Evolutionary conservation across 2,329 filamentous ascomycete genomes (phyloP), one percentile per base, ranked within the genome.

Genomic region (Tolypocladium sp.): DNA sequence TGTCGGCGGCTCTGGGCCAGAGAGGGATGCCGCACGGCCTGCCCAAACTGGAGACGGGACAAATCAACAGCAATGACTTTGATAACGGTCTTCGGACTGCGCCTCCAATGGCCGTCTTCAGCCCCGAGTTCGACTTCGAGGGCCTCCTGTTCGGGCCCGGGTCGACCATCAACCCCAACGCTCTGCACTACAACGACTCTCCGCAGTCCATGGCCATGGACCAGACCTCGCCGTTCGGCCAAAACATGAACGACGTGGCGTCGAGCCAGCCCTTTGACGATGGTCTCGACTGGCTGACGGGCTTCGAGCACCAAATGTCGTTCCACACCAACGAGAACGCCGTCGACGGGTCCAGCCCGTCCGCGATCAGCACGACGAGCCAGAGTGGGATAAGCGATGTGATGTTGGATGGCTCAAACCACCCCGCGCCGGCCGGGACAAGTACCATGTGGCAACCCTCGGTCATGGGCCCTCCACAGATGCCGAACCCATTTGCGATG

Each of bases 321-420:
- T 86, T 91, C 71, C 82, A 81, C 66, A 76, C 79, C 58, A 89
- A 88, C 67, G 92, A 96, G 66, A 88, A 87, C 64, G 91, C 90
- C 35, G 84, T 97, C 58, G 93, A 96, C 67, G 92, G 90, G 60
- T 97, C 94, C 13, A 97, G 94, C 17, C 94, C 94, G 20, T 97
- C 94, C 10, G 92, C 92, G 54, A 93, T 97, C 72, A 97, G 93
- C 77, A 96, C 91, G 51, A 91, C 90, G 60, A 97, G 92, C 74
- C 92, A 95, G 69, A 93, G 90, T 71, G 90, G 88, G 56, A 90
- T 92, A 72, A 95, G 91, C 74, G 94, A 97, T 71, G 86, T 92
- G 61, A 92, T 96, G 88, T 80, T 94, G 60, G 92, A 97, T 73
- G 91, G 90, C 61, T 85, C 84, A 42, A 88, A 87, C 71, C 85